Evolutionary conservation across 805 yeast species (phyloP).

Genomic region (Scheffersomyces coipomensis): DNA sequence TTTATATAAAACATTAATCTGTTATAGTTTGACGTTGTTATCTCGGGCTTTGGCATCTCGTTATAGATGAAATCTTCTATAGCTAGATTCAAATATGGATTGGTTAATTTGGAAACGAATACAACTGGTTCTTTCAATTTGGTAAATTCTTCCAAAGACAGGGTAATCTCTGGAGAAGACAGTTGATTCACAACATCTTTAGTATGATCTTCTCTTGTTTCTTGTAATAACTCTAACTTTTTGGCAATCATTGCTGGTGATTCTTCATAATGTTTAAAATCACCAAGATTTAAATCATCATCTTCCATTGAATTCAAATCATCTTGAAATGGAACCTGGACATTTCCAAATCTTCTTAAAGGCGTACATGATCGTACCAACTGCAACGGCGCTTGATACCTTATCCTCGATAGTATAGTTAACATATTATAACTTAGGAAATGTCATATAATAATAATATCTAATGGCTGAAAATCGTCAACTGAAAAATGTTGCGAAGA

Average conservation of each 20-base stretch:
- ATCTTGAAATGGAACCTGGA: constrained; percentile 37
- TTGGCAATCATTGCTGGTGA: constrained; percentile 24
- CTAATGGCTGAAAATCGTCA: too few species aligned
- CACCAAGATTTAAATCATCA: constrained; percentile 36
- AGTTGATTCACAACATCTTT: neutral
- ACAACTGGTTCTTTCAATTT: constrained; percentile 43
- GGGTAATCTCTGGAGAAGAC: too few species aligned
- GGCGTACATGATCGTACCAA: too few species aligned
- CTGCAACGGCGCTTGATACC: too few species aligned
- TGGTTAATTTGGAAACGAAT: constrained; percentile 53
- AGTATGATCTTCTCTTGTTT: neutral
- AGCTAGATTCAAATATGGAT: constrained; percentile 78
- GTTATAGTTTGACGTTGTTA: constrained; percentile 27
- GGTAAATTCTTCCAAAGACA: neutral
- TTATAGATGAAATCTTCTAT: constrained; percentile 77
- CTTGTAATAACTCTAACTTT: constrained; percentile 8
- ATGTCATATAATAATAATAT: too few species aligned
- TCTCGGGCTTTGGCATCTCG: constrained; percentile 47
- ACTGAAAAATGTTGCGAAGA: too few species aligned
- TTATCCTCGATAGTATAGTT: too few species aligned
- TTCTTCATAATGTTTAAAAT: constrained; percentile 38
- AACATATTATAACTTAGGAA: too few species aligned
- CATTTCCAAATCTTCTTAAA: constrained; percentile 10
- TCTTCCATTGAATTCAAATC: constrained; percentile 31
- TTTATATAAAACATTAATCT: constrained; percentile 75